phyloP scores from a whole-genome alignment of 345 rosid genomes.

The Citrus sp. region DNA sequence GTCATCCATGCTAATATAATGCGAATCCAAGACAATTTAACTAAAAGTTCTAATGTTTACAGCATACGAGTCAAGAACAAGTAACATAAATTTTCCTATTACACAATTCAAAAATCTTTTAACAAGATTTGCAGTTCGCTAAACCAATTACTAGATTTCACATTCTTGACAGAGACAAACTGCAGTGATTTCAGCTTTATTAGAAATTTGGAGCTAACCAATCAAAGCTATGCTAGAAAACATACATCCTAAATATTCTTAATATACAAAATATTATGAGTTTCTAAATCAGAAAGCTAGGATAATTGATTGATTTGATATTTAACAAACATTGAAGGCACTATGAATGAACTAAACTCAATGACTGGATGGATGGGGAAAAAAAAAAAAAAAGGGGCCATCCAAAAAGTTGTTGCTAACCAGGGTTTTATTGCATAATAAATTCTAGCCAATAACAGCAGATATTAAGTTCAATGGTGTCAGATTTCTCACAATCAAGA shows the following conservation, averaged over 20 bases:
- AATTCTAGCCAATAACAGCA: no score
- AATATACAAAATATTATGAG: not conserved
- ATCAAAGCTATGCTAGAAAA: not conserved
- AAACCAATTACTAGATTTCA: not conserved
- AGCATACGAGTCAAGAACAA: not conserved
- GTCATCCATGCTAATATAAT: not conserved
- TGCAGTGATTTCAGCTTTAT: not conserved
- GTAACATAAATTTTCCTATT: not conserved
- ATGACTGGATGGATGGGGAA: no score
- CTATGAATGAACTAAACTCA: no score
- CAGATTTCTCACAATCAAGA: no score
- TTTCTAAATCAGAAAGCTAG: no score
- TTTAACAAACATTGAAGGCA: no score
- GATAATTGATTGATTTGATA: no score
- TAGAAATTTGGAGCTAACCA: not conserved
- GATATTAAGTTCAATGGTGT: no score
- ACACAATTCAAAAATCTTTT: not conserved
- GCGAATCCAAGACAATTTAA: not conserved
- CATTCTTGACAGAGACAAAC: not conserved
- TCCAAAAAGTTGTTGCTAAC: no score
- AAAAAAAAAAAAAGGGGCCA: no score
- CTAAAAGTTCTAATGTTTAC: not conserved
- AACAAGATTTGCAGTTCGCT: not conserved
- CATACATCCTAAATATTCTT: not conserved
- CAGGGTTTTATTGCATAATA: no score